These are phyloP conservation scores for Spizellomyces punctatus DNA, from an alignment of 192 early-diverging fungal genomes.

Conservation along the genomic window DNA sequence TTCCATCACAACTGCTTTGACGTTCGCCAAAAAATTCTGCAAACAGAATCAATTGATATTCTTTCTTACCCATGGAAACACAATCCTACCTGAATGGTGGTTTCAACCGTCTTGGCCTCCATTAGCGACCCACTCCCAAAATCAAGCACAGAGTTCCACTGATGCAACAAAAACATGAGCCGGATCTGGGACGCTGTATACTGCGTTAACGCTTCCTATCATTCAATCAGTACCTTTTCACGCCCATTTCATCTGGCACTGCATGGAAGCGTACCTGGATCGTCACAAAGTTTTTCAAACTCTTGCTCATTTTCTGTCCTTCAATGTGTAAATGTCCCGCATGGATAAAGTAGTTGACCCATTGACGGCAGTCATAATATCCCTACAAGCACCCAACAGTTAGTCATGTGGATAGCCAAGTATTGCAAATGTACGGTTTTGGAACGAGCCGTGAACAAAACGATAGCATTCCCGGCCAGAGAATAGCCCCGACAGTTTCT, in stretches of 20 bases:
- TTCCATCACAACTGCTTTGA: constrained; percentile 77
- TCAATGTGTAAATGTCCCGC: constrained; percentile 94
- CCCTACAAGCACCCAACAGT: constrained; percentile 49
- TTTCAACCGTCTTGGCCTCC: constrained; percentile 78
- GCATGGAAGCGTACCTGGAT: constrained; percentile 52
- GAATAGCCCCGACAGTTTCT: background rate
- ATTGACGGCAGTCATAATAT: constrained; percentile 85
- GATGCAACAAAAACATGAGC: constrained; percentile 83
- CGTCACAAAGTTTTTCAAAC: constrained; percentile 96
- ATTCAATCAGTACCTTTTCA: background rate
- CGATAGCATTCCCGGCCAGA: constrained; percentile 6
- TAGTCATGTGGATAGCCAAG: background rate
- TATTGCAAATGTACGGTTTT: background rate
- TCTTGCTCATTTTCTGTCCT: constrained; percentile 98
- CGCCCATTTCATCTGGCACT: constrained; percentile 18
- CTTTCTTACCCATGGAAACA: background rate
- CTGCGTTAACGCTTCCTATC: constrained; percentile 70
- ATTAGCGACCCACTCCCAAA: constrained; percentile 76
- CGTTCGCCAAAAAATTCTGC: constrained; percentile 87
- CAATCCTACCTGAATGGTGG: constrained; percentile 66
- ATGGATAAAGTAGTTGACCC: constrained; percentile 99
- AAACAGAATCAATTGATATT: background rate
- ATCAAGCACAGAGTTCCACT: constrained; percentile 87
- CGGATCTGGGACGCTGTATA: constrained; percentile 85
- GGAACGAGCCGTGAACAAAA: constrained; percentile 7